A percentile compares a stretch with the other conserved stretches of the same genome.
Evolutionary conservation across 441 rosid species (phyloP).

Genomic region (Gossypium lobatum): DNA sequence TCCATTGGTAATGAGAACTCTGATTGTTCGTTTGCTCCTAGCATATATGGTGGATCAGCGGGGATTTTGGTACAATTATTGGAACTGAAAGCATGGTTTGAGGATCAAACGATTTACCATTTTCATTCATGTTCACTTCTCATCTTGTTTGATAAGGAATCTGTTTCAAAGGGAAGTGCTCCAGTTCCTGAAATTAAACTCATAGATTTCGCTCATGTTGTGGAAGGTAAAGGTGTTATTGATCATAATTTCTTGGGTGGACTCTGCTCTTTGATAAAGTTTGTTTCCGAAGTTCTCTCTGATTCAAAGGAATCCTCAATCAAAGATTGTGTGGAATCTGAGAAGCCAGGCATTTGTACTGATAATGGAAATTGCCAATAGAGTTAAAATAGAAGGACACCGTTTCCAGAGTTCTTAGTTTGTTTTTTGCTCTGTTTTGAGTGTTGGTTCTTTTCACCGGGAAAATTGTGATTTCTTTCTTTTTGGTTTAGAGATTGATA

Average conservation of each 20-base stretch:
- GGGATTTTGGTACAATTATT: conserved; percentile 72
- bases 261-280: conserved; percentile 82
- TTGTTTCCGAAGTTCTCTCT: conserved; percentile 61
- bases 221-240: conserved; percentile 75
- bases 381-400: background rate
- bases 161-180: conserved; percentile 27
- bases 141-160: conserved; percentile 57
- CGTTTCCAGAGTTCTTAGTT: background rate
- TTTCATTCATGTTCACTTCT: conserved; percentile 85
- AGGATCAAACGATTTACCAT: conserved; percentile 81
- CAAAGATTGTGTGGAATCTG: conserved; percentile 22
- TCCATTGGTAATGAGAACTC: conserved; percentile 31
- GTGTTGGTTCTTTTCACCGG: background rate
- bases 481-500: background rate
- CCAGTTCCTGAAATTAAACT: conserved; percentile 56
- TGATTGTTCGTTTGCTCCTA: conserved; percentile 52
- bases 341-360: conserved; percentile 12
- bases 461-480: background rate
- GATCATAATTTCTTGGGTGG: conserved; percentile 98
- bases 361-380: conserved; percentile 19
- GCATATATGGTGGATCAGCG: conserved; percentile 54
- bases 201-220: conserved; percentile 90
- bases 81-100: conserved; percentile 88
- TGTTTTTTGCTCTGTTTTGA: background rate
- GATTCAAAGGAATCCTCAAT: conserved; percentile 34